Evolutionary conservation across 768 basidiomycete species (phyloP).

Genomic region (Mycena filopes): DNA sequence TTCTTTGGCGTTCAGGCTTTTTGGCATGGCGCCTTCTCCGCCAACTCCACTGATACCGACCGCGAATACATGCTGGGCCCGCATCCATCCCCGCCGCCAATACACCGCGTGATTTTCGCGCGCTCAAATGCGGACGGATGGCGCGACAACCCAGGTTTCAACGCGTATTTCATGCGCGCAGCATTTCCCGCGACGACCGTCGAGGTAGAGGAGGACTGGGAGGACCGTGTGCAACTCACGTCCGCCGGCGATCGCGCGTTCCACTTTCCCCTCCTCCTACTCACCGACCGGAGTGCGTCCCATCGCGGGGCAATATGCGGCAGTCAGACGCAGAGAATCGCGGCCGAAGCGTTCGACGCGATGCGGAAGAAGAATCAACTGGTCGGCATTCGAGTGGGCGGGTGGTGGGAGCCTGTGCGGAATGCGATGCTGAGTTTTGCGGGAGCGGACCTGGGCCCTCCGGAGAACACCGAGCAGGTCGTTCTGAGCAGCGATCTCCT

Average conservation of each 20-base stretch:
- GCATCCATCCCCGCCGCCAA: constrained; percentile 54
- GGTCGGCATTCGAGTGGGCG: constrained; percentile 53
- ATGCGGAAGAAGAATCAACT: constrained; percentile 51
- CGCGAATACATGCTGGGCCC: constrained; percentile 27
- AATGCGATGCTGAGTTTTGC: constrained; percentile 75
- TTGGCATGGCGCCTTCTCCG: constrained; percentile 66
- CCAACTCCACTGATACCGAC: constrained; percentile 33
- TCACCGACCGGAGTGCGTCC: constrained; percentile 82
- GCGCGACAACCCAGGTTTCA: constrained; percentile 84
- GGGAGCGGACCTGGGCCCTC: constrained; percentile 51
- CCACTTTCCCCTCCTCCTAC: constrained; percentile 75
- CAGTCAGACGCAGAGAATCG: constrained; percentile 73
- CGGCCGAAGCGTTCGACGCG: constrained; percentile 71
- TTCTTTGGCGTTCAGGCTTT: constrained; percentile 81
- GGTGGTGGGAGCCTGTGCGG: constrained; percentile 86
- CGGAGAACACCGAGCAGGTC: constrained; percentile 31
- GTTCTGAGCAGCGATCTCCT: constrained; percentile 18
- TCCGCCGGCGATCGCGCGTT: constrained; percentile 57
- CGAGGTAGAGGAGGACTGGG: constrained; percentile 78
- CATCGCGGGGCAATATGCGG: constrained; percentile 76
- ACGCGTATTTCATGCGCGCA: constrained; percentile 78
- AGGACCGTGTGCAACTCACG: constrained; percentile 61
- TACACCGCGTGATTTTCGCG: constrained; percentile 78
- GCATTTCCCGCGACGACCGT: constrained; percentile 77
- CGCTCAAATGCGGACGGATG: constrained; percentile 68